phyloP scores from a whole-genome alignment of 495 filamentous ascomycete genomes.

The Hypoxylon subgilvum region DNA sequence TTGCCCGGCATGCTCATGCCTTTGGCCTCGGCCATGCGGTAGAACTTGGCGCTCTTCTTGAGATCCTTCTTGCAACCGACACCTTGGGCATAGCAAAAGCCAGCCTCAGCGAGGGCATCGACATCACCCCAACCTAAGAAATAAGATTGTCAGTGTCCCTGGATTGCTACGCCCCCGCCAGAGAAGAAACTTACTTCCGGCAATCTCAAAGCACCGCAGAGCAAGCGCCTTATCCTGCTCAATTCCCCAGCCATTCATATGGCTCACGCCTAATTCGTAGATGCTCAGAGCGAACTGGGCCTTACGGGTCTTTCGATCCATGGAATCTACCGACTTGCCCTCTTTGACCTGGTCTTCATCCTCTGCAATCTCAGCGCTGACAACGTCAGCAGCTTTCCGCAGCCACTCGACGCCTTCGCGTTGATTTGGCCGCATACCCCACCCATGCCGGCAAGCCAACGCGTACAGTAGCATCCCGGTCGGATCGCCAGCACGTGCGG shows the following conservation, averaged over 20 bases:
- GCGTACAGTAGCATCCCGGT: constrained; percentile 96
- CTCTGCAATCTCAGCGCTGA: constrained; percentile 78
- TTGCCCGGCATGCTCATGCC: constrained; percentile 98
- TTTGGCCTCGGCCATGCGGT: constrained; percentile 86
- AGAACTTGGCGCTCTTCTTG: constrained; percentile 90
- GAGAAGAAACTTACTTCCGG: constrained; percentile 66
- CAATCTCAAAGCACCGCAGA: constrained; percentile 93
- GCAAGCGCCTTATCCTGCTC: constrained; percentile 89
- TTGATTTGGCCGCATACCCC: constrained; percentile 94
- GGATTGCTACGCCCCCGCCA: too few species aligned
- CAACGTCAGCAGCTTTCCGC: constrained; percentile 85
- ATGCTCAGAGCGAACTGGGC: constrained; percentile 94
- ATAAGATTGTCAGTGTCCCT: constrained; percentile 36
- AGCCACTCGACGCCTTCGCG: constrained; percentile 89
- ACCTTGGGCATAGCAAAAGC: constrained; percentile 86
- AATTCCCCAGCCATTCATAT: constrained; percentile 98
- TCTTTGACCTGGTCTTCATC: constrained; percentile 72
- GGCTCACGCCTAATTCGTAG: constrained; percentile 94
- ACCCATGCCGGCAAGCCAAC: constrained; percentile 94
- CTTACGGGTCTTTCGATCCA: constrained; percentile 76
- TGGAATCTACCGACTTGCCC: constrained; percentile 65
- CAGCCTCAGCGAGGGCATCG: constrained; percentile 87
- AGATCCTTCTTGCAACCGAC: constrained; percentile 92
- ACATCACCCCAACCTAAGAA: constrained; percentile 87
- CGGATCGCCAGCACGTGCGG: constrained; percentile 81